A percentile compares a stretch with the other conserved stretches of the same genome.
phyloP scores from a whole-genome alignment of 169 alveolate genomes.

The Plasmodium adleri region DNA sequence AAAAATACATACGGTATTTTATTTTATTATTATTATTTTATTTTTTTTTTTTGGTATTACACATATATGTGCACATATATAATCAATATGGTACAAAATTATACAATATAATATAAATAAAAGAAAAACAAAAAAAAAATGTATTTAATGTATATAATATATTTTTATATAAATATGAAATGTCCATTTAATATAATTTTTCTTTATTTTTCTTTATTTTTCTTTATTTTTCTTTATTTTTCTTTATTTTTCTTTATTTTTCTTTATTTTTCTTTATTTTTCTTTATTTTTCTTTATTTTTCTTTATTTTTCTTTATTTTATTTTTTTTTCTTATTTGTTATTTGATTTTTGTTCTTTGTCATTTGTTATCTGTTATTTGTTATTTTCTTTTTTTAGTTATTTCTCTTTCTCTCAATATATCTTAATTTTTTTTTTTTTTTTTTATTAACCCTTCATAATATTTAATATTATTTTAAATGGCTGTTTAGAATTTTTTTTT shows the following conservation, averaged over 20 bases:
- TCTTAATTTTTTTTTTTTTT: too few species aligned
- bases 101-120: too few species aligned
- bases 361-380: too few species aligned
- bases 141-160: too few species aligned
- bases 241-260: not conserved
- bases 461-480: too few species aligned
- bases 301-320: not conserved
- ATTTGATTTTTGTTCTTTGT: too few species aligned
- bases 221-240: not conserved
- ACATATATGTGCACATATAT: conserved; percentile 27
- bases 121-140: too few species aligned
- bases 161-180: too few species aligned
- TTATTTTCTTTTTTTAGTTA: too few species aligned
- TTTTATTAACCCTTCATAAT: too few species aligned
- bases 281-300: not conserved
- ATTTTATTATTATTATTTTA: too few species aligned
- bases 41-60: conserved; percentile 5
- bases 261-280: not conserved
- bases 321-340: not conserved
- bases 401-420: too few species aligned
- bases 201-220: not conserved
- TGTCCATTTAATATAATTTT: not conserved
- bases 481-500: conserved; percentile 14
- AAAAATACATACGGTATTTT: conserved; percentile 15
- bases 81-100: not conserved